These are phyloP conservation scores for Aspergillus wentii DNA, from an alignment of 495 filamentous ascomycete genomes.

Conservation along the genomic window DNA sequence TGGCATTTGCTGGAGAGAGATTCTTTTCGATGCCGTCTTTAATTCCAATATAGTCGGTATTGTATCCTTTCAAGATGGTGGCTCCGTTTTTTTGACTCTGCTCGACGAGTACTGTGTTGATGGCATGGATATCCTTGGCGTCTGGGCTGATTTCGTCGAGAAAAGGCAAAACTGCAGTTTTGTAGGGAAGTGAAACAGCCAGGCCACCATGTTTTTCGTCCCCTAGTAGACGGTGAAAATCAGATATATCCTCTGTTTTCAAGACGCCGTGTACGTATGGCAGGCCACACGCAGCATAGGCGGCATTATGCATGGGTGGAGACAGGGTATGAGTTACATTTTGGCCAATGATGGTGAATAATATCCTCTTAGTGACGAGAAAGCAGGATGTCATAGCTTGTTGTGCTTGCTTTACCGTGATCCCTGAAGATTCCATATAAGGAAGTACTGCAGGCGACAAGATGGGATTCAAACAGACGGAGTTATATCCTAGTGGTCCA, in stretches of 20 bases:
- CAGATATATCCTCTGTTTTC: constrained; percentile 48
- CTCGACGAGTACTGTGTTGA: constrained; percentile 60
- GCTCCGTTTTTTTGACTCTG: constrained; percentile 22
- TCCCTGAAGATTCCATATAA: not conserved
- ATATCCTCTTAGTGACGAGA: constrained; percentile 30
- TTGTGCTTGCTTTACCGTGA: constrained; percentile 16
- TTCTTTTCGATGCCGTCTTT: constrained; percentile 58
- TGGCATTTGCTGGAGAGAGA: constrained; percentile 31
- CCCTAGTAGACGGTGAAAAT: constrained; percentile 48
- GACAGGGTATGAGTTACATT: constrained; percentile 19
- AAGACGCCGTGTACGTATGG: constrained; percentile 56
- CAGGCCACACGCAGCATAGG: constrained; percentile 60
- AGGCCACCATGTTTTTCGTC: constrained; percentile 57
- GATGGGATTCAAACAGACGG: constrained; percentile 53
- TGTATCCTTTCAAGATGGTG: constrained; percentile 47
- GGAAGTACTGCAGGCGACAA: constrained; percentile 50
- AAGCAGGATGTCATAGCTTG: constrained; percentile 40
- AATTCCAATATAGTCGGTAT: constrained; percentile 65
- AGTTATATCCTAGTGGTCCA: constrained; percentile 51
- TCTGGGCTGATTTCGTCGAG: constrained; percentile 58
- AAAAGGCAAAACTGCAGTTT: constrained; percentile 54
- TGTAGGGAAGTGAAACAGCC: constrained; percentile 59
- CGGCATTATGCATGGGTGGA: constrained; percentile 55
- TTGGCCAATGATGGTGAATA: constrained; percentile 24
- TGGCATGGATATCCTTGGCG: constrained; percentile 56